Evolutionary conservation across 2,329 filamentous ascomycete genomes (phyloP).

Genomic region (Corinectria fuckeliana): DNA sequence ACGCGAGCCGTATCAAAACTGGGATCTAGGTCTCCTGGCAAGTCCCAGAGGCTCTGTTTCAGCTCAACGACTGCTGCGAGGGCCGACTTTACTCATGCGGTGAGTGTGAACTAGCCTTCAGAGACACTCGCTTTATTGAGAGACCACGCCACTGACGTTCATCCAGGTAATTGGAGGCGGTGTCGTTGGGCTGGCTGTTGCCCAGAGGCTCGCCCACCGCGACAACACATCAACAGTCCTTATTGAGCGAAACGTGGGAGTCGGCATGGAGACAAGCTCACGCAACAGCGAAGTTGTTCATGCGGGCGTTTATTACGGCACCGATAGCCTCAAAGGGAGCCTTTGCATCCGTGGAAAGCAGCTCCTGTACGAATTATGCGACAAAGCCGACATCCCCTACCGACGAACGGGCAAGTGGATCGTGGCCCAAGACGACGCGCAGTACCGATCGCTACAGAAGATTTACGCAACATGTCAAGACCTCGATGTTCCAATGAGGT

Average conservation of each 20-base stretch:
- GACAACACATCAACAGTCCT: constrained; percentile 72
- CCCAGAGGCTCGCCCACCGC: constrained; percentile 73
- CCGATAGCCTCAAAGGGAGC: constrained; percentile 76
- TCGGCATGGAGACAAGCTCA: constrained; percentile 86
- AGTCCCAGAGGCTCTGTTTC: constrained; percentile 39
- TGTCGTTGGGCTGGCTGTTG: constrained; percentile 81
- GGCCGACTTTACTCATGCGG: constrained; percentile 55
- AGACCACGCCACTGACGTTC: not conserved
- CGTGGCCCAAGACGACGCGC: constrained; percentile 79
- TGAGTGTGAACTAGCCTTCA: constrained; percentile 39
- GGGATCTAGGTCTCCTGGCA: not conserved
- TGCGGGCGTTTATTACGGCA: constrained; percentile 92
- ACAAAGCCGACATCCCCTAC: constrained; percentile 69
- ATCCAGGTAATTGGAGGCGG: constrained; percentile 64
- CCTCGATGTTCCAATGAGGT: constrained; percentile 71
- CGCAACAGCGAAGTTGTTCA: constrained; percentile 97
- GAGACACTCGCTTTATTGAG: not conserved
- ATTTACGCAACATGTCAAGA: constrained; percentile 55
- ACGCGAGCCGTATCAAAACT: not conserved
- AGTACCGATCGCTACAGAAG: constrained; percentile 66
- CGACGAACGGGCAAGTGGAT: constrained; percentile 90
- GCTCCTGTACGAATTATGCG: constrained; percentile 81
- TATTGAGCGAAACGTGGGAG: constrained; percentile 76
- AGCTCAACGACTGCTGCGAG: constrained; percentile 42
- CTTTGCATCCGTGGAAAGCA: constrained; percentile 82